These are phyloP conservation scores for Oryza australiensis DNA, from an alignment of 176 grass and related monocot species.

Conservation along the genomic window DNA sequence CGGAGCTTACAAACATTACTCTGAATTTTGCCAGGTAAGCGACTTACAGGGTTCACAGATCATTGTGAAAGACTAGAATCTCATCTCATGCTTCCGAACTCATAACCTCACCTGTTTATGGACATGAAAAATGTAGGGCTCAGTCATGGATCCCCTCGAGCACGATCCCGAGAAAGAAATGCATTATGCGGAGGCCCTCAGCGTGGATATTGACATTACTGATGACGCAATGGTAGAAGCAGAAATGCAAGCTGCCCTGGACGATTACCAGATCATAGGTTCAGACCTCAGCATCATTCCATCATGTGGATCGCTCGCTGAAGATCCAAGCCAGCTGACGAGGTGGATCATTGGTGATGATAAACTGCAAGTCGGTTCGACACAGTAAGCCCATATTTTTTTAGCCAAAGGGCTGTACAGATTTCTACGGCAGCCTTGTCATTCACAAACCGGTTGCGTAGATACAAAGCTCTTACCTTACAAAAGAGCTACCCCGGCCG, in stretches of 20 bases:
- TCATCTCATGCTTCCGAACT: not conserved
- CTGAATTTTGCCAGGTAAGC: constrained; percentile 72
- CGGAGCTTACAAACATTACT: constrained; percentile 77
- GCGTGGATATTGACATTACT: constrained; percentile 41
- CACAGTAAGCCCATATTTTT: constrained; percentile 15
- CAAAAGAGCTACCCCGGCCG: not conserved
- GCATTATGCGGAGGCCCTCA: constrained; percentile 61
- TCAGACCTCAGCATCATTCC: constrained; percentile 73
- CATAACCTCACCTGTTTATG: constrained; percentile 8
- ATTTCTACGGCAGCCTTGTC: not conserved
- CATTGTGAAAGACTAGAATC: not conserved
- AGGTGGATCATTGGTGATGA: constrained; percentile 93
- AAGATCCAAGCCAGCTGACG: constrained; percentile 68
- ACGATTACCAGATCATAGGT: constrained; percentile 63
- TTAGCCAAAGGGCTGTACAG: not conserved
- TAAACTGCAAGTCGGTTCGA: constrained; percentile 30
- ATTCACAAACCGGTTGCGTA: not conserved
- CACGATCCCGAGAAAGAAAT: constrained; percentile 64
- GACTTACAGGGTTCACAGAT: not conserved
- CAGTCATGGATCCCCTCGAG: constrained; percentile 85
- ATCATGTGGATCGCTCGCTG: constrained; percentile 47
- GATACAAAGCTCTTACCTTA: not conserved
- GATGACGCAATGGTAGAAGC: constrained; percentile 48
- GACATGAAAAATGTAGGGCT: constrained; percentile 47
- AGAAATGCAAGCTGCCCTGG: constrained; percentile 60